A percentile compares a stretch with the other conserved stretches of the same genome.
phyloP scores from a whole-genome alignment of 331 rosid genomes.

The Erythrophleum ivorense region DNA sequence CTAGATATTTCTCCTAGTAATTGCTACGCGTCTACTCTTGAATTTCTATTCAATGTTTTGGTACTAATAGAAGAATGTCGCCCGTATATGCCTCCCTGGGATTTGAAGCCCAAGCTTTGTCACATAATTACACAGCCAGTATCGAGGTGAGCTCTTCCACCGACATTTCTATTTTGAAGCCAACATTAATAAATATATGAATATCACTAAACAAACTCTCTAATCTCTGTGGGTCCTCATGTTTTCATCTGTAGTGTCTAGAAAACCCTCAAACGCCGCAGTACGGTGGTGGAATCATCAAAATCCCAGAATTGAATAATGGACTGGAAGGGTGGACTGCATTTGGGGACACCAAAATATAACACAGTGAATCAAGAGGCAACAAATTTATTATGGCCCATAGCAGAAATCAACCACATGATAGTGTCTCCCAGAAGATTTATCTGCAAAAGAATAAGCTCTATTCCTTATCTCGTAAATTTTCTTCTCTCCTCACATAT shows the following conservation, averaged over 20 bases:
- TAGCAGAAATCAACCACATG: conserved; percentile 5
- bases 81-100: conserved; percentile 43
- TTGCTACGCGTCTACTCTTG: not conserved
- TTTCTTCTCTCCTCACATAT: not conserved
- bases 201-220: not conserved
- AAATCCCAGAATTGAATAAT: conserved; percentile 4
- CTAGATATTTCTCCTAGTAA: not conserved
- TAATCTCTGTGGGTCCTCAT: not conserved
- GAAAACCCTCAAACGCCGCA: conserved; percentile 6
- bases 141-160: conserved; percentile 48
- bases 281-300: conserved; percentile 10
- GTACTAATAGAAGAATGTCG: not conserved
- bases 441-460: not conserved
- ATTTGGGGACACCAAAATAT: not conserved
- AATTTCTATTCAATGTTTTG: not conserved
- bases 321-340: conserved; percentile 8
- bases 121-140: conserved; percentile 66
- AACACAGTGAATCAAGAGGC: conserved; percentile 2
- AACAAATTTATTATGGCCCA: not conserved
- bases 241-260: not conserved
- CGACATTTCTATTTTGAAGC: not conserved
- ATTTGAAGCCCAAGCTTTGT: conserved; percentile 46
- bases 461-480: conserved; percentile 10
- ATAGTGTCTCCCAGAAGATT: conserved; percentile 12
- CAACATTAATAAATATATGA: not conserved